These are phyloP conservation scores for Fonsecaea multimorphosa DNA, from an alignment of 2,329 filamentous ascomycete genomes.

Conservation along the genomic window DNA sequence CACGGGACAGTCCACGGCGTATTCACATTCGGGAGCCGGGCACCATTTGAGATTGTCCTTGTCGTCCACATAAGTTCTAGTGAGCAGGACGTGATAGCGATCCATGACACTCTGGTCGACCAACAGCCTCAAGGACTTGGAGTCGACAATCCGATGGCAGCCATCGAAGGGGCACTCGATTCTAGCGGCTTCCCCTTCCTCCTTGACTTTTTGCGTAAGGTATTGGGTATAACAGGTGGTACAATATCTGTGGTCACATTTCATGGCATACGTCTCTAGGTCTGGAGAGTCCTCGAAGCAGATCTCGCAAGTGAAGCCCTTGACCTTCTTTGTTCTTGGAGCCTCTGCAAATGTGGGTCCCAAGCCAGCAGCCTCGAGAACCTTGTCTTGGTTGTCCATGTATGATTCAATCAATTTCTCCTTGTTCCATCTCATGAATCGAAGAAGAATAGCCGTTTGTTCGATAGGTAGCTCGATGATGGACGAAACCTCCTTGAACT, in stretches of 20 bases:
- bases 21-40: slow-evolving; percentile 94
- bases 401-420: slow-evolving; percentile 93
- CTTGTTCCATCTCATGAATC: slow-evolving; percentile 94
- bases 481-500: slow-evolving; percentile 88
- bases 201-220: slow-evolving; percentile 86
- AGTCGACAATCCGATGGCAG: slow-evolving; percentile 90
- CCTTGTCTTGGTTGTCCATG: slow-evolving; percentile 83
- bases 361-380: slow-evolving; percentile 84
- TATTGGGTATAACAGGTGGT: slow-evolving; percentile 92
- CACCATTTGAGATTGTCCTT: slow-evolving; percentile 97
- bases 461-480: slow-evolving; percentile 89
- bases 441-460: slow-evolving; percentile 85
- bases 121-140: slow-evolving; percentile 81
- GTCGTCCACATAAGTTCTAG: slow-evolving; percentile 94
- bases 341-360: slow-evolving; percentile 66
- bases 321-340: slow-evolving; percentile 72
- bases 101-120: slow-evolving; percentile 63
- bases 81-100: slow-evolving; percentile 83
- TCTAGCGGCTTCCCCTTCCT: slow-evolving; percentile 91
- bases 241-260: slow-evolving; percentile 92
- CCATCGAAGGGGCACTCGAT: slow-evolving; percentile 91
- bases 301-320: slow-evolving; percentile 89
- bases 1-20: slow-evolving; percentile 84
- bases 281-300: slow-evolving; percentile 87
- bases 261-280: slow-evolving; percentile 87